These are phyloP conservation scores for Moringa oleifera DNA, from an alignment of 345 rosid genomes.

Conservation along the genomic window DNA sequence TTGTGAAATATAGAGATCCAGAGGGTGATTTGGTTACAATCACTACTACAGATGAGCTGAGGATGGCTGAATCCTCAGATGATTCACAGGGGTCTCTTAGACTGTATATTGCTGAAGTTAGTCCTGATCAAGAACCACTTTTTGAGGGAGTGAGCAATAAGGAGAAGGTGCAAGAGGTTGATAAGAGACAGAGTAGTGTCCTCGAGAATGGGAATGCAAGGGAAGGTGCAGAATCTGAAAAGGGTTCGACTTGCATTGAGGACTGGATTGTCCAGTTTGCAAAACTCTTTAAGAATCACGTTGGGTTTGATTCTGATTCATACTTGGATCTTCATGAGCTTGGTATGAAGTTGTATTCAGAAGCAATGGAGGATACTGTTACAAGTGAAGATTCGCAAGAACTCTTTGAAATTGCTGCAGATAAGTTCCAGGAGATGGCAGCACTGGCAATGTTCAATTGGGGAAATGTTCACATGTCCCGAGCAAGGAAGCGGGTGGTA, in stretches of 20 bases:
- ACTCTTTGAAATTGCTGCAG: conserved; percentile 77
- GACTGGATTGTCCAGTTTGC: conserved; percentile 95
- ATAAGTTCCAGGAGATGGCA: conserved; percentile 96
- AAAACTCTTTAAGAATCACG: conserved; percentile 81
- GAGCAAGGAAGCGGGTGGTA: conserved; percentile 67
- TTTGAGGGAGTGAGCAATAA: conserved; percentile 50
- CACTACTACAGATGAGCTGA: conserved; percentile 78
- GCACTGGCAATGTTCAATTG: conserved; percentile 91
- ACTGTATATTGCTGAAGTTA: conserved; percentile 69
- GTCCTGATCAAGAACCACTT: conserved; percentile 76
- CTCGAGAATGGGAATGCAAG: conserved; percentile 44
- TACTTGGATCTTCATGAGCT: conserved; percentile 89
- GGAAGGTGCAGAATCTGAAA: conserved; percentile 31
- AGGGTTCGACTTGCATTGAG: conserved; percentile 41
- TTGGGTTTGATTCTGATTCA: conserved; percentile 93
- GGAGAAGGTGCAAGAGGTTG: conserved; percentile 27
- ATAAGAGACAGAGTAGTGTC: conserved; percentile 23
- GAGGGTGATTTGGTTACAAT: conserved; percentile 96
- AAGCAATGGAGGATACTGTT: conserved; percentile 90
- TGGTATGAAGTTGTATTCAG: conserved; percentile 88
- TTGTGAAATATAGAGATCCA: conserved; percentile 75
- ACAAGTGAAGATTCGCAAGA: conserved; percentile 85
- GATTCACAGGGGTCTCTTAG: conserved; percentile 58
- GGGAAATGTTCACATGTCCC: conserved; percentile 96
- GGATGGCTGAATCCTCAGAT: conserved; percentile 51